These are phyloP conservation scores for Diddensiella santjacobensis DNA, from an alignment of 805 yeast genomes.

Conservation along the genomic window DNA sequence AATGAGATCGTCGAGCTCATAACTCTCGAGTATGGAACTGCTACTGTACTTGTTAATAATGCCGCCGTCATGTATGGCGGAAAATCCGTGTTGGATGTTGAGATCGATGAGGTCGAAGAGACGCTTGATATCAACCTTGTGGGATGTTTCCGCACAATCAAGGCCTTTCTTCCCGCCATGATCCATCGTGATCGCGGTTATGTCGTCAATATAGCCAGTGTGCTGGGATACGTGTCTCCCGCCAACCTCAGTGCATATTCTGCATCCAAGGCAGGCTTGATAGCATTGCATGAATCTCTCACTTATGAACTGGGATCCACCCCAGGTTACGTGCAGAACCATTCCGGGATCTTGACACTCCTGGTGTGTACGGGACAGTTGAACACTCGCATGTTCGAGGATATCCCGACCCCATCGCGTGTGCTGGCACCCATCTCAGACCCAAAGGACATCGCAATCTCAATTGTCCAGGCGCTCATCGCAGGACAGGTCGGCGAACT, in stretches of 20 bases:
- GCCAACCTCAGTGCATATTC: constrained; percentile 77
- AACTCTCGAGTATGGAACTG: constrained; percentile 48
- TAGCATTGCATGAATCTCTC: constrained; percentile 80
- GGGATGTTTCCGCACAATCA: constrained; percentile 66
- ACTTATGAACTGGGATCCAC: constrained; percentile 58
- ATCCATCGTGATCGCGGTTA: constrained; percentile 58
- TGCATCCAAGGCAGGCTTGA: constrained; percentile 82
- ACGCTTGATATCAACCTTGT: constrained; percentile 65
- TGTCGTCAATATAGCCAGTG: constrained; percentile 77
- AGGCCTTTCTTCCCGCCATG: constrained; percentile 74
- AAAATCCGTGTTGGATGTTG: constrained; percentile 49
- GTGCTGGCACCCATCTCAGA: constrained; percentile 80
- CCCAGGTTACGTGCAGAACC: constrained; percentile 3
- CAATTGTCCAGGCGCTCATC: constrained; percentile 52
- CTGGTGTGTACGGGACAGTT: constrained; percentile 87
- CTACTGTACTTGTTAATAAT: constrained; percentile 73
- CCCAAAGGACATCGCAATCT: constrained; percentile 59
- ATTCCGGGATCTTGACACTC: constrained; percentile 49
- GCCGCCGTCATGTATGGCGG: constrained; percentile 73
- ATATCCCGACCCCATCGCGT: constrained; percentile 68
- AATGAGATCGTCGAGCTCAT: constrained; percentile 40
- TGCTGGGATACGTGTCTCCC: constrained; percentile 80
- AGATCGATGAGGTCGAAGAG: constrained; percentile 55
- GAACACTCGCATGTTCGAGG: constrained; percentile 67
- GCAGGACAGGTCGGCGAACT: constrained; percentile 66